Percentiles rank a stretch among this genome's conserved stretches.
Evolutionary conservation across 2,329 filamentous ascomycete genomes (phyloP).

Genomic region (Gyromitra esculenta): DNA sequence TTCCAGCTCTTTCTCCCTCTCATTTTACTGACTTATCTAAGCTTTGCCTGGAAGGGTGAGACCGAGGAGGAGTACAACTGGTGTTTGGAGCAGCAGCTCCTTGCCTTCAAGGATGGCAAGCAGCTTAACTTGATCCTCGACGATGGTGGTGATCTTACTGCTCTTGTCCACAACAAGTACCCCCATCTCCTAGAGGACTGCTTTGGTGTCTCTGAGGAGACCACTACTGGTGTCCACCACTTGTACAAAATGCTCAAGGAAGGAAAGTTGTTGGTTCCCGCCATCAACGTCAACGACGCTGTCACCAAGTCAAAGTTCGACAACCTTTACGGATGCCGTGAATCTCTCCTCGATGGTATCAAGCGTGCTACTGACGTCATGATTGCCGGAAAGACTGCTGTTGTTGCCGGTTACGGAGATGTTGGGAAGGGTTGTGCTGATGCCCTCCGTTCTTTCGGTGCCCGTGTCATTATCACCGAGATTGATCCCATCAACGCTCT

Average conservation of each 20-base stretch:
- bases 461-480: conserved; percentile 94
- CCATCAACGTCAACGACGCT: conserved; percentile 99
- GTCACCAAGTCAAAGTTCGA: conserved; percentile 99
- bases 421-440: conserved; percentile 98
- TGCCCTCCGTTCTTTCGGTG: conserved; percentile 96
- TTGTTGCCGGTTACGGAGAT: conserved; percentile 98
- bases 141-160: conserved; percentile 95
- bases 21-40: conserved; percentile 55
- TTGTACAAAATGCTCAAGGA: conserved; percentile 98
- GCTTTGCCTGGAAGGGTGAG: conserved; percentile 84
- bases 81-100: conserved; percentile 98
- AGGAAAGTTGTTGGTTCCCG: conserved; percentile 85
- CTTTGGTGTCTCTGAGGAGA: conserved; percentile 99
- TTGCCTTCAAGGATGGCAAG: conserved; percentile 95
- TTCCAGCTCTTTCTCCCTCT: conserved; percentile 20
- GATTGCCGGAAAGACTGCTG: conserved; percentile 98
- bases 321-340: conserved; percentile 99
- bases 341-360: conserved; percentile 98
- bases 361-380: conserved; percentile 99
- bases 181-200: conserved; percentile 97
- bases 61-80: conserved; percentile 99
- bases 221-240: conserved; percentile 99
- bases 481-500: conserved; percentile 99
- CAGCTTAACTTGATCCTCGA: conserved; percentile 98
- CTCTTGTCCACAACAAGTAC: conserved; percentile 97